Evolutionary conservation across 108 stramenopile species (phyloP).

Genomic region (Parietichytrium sp.): DNA sequence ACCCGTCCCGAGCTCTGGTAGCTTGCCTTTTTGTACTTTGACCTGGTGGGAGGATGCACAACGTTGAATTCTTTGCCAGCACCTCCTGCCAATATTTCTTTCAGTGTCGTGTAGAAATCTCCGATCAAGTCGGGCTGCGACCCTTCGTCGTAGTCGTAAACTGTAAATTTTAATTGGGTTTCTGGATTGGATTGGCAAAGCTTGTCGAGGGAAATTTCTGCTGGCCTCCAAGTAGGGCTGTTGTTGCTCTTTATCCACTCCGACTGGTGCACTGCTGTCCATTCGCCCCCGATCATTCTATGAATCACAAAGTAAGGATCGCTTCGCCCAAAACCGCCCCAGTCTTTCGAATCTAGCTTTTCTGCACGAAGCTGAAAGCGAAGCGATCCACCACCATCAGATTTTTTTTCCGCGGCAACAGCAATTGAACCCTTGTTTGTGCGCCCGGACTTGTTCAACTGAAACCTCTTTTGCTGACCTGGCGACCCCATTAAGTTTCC

Average conservation of each 20-base stretch:
- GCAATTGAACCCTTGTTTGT: background rate
- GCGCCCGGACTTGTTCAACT: background rate
- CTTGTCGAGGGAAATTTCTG: background rate
- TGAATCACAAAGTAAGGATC: conserved; percentile 11
- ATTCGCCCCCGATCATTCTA: background rate
- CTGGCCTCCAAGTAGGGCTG: background rate
- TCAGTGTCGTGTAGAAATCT: background rate
- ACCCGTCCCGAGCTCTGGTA: background rate
- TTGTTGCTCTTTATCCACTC: background rate
- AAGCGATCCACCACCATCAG: background rate
- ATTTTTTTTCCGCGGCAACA: background rate
- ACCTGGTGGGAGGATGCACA: background rate
- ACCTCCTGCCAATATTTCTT: background rate
- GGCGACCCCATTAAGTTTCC: background rate
- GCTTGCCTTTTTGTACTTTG: background rate
- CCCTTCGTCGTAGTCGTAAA: conserved; percentile 19
- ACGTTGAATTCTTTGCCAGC: background rate
- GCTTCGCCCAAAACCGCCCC: background rate
- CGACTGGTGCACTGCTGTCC: background rate
- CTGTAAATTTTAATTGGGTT: background rate
- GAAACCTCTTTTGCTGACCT: background rate
- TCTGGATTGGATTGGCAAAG: background rate
- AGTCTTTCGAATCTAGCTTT: conserved; percentile 1
- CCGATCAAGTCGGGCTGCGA: conserved; percentile 1
- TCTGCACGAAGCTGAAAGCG: background rate